phyloP scores from a whole-genome alignment of 805 yeast genomes.

The Pichia thaimueangensis region DNA sequence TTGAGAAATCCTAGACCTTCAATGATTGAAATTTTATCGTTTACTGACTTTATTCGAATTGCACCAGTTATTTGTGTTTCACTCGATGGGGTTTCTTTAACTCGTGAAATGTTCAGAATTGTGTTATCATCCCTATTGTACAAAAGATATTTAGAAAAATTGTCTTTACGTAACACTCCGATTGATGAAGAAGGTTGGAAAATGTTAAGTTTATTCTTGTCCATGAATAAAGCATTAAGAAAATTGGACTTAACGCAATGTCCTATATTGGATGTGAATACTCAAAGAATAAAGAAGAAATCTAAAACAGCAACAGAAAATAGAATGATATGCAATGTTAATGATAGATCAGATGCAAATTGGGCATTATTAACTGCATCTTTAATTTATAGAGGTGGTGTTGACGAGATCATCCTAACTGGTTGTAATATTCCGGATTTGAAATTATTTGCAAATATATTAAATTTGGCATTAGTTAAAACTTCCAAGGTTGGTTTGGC shows the following conservation, averaged over 20 bases:
- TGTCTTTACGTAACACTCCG: conserved; percentile 74
- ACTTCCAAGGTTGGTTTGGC: conserved; percentile 74
- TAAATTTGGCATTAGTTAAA: conserved; percentile 49
- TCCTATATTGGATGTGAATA: conserved; percentile 40
- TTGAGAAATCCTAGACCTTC: conserved; percentile 87
- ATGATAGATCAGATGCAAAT: conserved; percentile 69
- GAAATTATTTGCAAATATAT: conserved; percentile 46
- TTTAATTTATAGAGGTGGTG: conserved; percentile 59
- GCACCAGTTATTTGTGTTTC: conserved; percentile 74
- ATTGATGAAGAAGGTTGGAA: conserved; percentile 74
- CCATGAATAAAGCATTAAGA: conserved; percentile 51
- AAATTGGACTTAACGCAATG: conserved; percentile 70
- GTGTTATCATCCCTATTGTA: conserved; percentile 64
- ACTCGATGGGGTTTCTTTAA: conserved; percentile 71
- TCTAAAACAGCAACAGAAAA: conserved; percentile 15
- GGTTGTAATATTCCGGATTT: conserved; percentile 64
- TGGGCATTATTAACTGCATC: conserved; percentile 77
- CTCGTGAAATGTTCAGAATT: conserved; percentile 70
- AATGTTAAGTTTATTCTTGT: conserved; percentile 65
- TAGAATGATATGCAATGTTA: conserved; percentile 41
- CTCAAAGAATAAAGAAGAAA: conserved; percentile 33
- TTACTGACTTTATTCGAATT: conserved; percentile 80
- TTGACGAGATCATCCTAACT: conserved; percentile 72
- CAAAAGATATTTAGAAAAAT: conserved; percentile 59
- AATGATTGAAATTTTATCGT: conserved; percentile 77